phyloP scores from a whole-genome alignment of 2,329 filamentous ascomycete genomes.

The Neofusicoccum sp. region DNA sequence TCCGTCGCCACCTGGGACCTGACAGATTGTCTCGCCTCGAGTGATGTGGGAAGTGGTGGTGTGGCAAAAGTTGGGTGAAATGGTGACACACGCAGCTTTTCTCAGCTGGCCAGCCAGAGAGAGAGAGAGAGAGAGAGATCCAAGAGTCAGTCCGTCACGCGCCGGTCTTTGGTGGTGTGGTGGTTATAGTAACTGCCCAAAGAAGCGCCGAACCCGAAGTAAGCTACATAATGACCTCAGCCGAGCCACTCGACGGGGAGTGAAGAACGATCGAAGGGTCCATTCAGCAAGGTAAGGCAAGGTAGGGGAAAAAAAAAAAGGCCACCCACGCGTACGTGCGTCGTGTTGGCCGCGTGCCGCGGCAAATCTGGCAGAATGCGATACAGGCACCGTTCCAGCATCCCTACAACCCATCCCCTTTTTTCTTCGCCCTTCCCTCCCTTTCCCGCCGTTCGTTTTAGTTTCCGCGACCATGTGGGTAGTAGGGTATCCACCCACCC shows the following conservation, averaged over 20 bases:
- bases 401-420: neutral
- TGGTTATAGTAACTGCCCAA: neutral
- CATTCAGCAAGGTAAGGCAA: neutral
- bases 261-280: neutral
- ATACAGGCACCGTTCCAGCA: slow-evolving; percentile 1
- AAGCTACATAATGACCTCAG: neutral
- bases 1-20: neutral
- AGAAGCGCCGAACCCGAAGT: slow-evolving; percentile 9
- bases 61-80: too few species aligned
- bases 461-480: neutral
- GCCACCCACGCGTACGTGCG: neutral
- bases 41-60: neutral
- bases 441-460: neutral
- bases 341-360: neutral
- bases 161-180: neutral
- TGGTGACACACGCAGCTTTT: too few species aligned
- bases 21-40: too few species aligned
- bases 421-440: neutral
- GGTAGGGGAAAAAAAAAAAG: neutral
- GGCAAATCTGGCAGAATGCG: neutral
- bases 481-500: neutral
- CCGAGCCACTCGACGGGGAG: neutral
- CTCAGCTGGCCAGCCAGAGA: too few species aligned
- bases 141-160: neutral
- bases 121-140: too few species aligned